Evolutionary conservation across 1,139 yeast genomes (phyloP), one percentile per base, ranked within the genome.

Genomic region (Sugiyamaella novakii): DNA sequence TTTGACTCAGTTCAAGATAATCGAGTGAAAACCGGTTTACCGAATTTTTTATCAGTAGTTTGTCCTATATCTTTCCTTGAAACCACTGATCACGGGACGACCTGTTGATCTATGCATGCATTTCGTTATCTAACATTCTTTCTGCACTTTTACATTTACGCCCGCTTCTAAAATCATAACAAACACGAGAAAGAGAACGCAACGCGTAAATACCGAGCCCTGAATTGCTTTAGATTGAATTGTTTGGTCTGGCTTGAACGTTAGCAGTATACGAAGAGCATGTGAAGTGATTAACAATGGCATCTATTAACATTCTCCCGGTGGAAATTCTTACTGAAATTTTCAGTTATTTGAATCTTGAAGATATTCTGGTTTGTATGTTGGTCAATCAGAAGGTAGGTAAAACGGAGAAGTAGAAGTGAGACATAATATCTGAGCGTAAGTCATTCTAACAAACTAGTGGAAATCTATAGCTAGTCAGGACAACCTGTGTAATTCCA

Each of bases 301-400:
- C 38, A n/a, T 31, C 46, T 17, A 27, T 42, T 36, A 18, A 42
- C 12, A 17, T 10, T 10, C 27, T 54, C 5, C 60, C 60, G 25
- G 51, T 47, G 35, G 60, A 57, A 42, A 43, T 57, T 17, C 37
- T 57, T 30, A 44, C 43, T 28, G 49, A 52, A 28, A 47, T 57
- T 7, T 55, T 57, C 39, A 38, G 37, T 6, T 35, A 43, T 12
- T 46, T 57, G 19, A 46, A 47, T 19, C 53, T 51, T 1, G 49
- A 46, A 15, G 59, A 56, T 27, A 43, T 57, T 33, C 47, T 54
- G 19, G 12, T 43, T 15, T 54, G 58, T 41, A 43, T 47, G 39
- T 41, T 22, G n/a, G 49, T 46, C 3, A 36, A 33, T 42, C 8
- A 22, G n/a, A 34, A 34, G 25, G 52, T 49, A 22, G 34, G 54